Percentiles rank a stretch among this genome's conserved stretches.
These are phyloP conservation scores for Cytospora schulzeri DNA, from an alignment of 2,329 filamentous ascomycete genomes.

Conservation along the genomic window DNA sequence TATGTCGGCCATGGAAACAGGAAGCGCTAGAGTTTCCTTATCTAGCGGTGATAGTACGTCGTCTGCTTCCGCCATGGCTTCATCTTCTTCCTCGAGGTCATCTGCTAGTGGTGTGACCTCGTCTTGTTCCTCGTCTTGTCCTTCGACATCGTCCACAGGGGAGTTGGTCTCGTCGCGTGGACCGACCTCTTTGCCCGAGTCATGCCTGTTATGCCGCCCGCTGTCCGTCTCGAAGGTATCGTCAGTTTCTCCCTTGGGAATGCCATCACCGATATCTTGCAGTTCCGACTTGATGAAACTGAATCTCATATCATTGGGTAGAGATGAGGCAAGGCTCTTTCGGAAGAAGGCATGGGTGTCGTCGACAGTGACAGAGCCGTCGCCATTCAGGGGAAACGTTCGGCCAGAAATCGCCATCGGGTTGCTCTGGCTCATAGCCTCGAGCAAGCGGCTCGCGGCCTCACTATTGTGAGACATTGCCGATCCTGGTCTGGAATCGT, in stretches of 20 bases:
- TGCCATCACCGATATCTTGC: conserved; percentile 26
- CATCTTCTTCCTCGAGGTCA: conserved; percentile 2
- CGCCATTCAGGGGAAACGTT: conserved; percentile 35
- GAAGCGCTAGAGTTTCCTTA: conserved; percentile 17
- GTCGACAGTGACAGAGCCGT: conserved; percentile 38
- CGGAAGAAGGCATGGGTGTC: conserved; percentile 45
- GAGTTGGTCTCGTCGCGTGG: conserved; percentile 30
- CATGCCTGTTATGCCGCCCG: conserved; percentile 37
- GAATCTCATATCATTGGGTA: conserved; percentile 40
- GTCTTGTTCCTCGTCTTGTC: conserved; percentile 5
- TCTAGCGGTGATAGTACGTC: not conserved
- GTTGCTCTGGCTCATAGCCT: conserved; percentile 43
- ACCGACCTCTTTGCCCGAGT: conserved; percentile 54
- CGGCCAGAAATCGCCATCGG: conserved; percentile 31
- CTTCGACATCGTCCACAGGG: not conserved
- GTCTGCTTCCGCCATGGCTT: conserved; percentile 5
- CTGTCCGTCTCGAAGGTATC: conserved; percentile 38
- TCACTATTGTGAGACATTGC: conserved; percentile 42
- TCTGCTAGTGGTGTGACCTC: not conserved
- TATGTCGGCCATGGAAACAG: conserved; percentile 13
- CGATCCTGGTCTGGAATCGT: conserved; percentile 41
- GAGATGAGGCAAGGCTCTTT: conserved; percentile 38
- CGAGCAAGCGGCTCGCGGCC: conserved; percentile 42
- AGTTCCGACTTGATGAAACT: conserved; percentile 33
- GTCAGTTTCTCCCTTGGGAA: conserved; percentile 31